A percentile compares a stretch with the other conserved stretches of the same genome.
Conservation (phyloP, 352 stramenopile species). For the Phytophthora ramorum region DNA sequence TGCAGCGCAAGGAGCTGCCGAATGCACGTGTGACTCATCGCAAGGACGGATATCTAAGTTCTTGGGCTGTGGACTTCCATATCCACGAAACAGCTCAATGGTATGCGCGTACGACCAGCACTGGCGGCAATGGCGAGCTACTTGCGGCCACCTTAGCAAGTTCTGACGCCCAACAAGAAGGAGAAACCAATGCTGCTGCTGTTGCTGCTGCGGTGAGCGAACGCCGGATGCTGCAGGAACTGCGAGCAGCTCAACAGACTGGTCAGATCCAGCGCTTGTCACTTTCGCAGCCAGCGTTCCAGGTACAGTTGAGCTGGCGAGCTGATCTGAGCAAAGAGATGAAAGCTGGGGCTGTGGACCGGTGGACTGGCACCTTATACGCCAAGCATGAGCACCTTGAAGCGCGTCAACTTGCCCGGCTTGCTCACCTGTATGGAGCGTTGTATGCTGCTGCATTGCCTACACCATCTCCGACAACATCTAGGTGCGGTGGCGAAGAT, state of each 20-base stretch:
- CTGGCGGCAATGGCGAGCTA: slow-evolving; percentile 6
- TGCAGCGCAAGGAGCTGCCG: slow-evolving; percentile 26
- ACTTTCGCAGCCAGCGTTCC: slow-evolving; percentile 59
- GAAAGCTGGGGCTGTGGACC: slow-evolving; percentile 23
- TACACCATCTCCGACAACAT: slow-evolving; percentile 10
- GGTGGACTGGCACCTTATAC: slow-evolving; percentile 62
- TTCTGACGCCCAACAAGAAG: slow-evolving; percentile 24
- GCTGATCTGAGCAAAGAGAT: slow-evolving; percentile 6
- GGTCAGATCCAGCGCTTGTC: slow-evolving; percentile 66
- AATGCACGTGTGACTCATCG: slow-evolving; percentile 38
- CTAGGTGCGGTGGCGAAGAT: slow-evolving; percentile 10
- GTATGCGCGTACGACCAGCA: slow-evolving; percentile 25
- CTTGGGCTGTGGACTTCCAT: slow-evolving; percentile 61
- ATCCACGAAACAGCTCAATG: slow-evolving; percentile 59
- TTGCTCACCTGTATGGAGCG: slow-evolving; percentile 65
- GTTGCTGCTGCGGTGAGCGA: slow-evolving; percentile 42
- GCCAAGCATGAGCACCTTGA: slow-evolving; percentile 66
- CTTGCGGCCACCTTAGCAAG: not conserved
- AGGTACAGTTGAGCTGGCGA: slow-evolving; percentile 52
- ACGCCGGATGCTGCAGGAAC: slow-evolving; percentile 57
- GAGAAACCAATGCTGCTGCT: slow-evolving; percentile 21
- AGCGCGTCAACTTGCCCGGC: slow-evolving; percentile 57
- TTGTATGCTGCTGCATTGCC: slow-evolving; percentile 49
- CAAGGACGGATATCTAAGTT: slow-evolving; percentile 72
- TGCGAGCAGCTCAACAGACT: slow-evolving; percentile 57